Evolutionary conservation across 441 rosid genomes (phyloP).

Genomic region (Metrosideros polymorpha): DNA sequence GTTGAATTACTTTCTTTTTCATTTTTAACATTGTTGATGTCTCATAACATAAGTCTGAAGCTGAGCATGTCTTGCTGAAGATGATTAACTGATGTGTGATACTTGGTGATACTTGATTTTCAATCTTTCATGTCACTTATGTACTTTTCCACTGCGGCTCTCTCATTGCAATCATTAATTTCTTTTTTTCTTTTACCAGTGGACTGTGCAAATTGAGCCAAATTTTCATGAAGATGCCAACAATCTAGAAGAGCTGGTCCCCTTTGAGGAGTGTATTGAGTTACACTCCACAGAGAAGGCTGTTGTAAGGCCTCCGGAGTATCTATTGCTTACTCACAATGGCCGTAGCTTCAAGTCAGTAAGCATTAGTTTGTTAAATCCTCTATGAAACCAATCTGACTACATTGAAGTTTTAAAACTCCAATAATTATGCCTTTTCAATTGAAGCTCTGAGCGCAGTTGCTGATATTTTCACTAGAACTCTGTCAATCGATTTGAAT

Average conservation of each 20-base stretch:
- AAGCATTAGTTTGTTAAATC: constrained; percentile 8
- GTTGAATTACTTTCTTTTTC: neutral
- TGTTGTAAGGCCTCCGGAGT: constrained; percentile 78
- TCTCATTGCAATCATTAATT: constrained; percentile 9
- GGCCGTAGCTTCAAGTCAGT: constrained; percentile 99
- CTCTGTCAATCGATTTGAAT: neutral
- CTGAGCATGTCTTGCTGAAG: neutral
- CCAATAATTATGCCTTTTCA: neutral
- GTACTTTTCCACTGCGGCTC: neutral
- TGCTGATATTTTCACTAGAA: neutral
- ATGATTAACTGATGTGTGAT: neutral
- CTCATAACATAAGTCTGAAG: neutral
- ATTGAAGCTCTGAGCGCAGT: neutral
- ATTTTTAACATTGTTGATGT: neutral
- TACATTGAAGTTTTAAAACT: neutral
- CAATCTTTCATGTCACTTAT: neutral
- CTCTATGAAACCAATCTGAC: neutral
- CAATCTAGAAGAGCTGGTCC: constrained; percentile 86
- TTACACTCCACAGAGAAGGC: constrained; percentile 61
- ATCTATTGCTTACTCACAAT: constrained; percentile 82
- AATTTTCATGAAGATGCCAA: constrained; percentile 95
- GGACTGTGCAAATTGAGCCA: constrained; percentile 89
- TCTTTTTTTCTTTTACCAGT: constrained; percentile 37
- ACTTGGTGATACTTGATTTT: neutral
- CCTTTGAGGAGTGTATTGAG: constrained; percentile 90